Conservation (phyloP, 208 protist species). For the Perkinsela sp. region DNA sequence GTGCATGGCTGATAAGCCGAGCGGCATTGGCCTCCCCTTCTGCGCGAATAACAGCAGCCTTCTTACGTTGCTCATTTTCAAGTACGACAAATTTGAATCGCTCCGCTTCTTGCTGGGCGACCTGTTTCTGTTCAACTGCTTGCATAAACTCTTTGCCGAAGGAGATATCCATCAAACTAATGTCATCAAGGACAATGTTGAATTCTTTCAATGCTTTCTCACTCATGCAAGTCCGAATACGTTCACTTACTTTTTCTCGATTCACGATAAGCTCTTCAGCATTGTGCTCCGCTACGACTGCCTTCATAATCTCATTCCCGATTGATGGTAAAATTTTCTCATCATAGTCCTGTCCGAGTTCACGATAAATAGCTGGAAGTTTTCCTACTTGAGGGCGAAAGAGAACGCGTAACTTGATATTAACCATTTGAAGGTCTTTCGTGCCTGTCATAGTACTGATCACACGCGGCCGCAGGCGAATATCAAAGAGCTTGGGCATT, state of each 20-base stretch:
- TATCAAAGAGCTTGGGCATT: slow-evolving; percentile 81
- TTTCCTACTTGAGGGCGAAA: slow-evolving; percentile 43
- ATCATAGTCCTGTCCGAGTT: slow-evolving; percentile 70
- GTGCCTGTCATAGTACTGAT: slow-evolving; percentile 67
- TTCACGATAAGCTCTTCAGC: slow-evolving; percentile 92
- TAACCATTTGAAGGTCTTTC: slow-evolving; percentile 73
- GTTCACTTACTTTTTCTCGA: slow-evolving; percentile 66
- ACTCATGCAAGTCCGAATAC: slow-evolving; percentile 67
- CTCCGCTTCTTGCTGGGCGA: slow-evolving; percentile 87
- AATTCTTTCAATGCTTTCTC: slow-evolving; percentile 79
- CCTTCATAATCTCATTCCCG: slow-evolving; percentile 74
- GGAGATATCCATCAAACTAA: slow-evolving; percentile 83
- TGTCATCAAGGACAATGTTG: slow-evolving; percentile 80
- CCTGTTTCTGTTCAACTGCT: slow-evolving; percentile 82
- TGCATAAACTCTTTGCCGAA: slow-evolving; percentile 79
- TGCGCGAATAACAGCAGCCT: slow-evolving; percentile 65
- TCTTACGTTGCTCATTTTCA: slow-evolving; percentile 73
- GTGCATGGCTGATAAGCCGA: slow-evolving; percentile 57
- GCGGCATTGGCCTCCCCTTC: slow-evolving; percentile 77
- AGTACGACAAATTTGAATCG: slow-evolving; percentile 74
- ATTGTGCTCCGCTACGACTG: slow-evolving; percentile 89
- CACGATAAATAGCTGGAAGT: slow-evolving; percentile 60
- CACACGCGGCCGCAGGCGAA: slow-evolving; percentile 56
- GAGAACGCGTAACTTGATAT: slow-evolving; percentile 62
- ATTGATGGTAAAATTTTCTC: slow-evolving; percentile 92